phyloP scores from a whole-genome alignment of 805 yeast species.

The Metschnikowia peoriensis region DNA sequence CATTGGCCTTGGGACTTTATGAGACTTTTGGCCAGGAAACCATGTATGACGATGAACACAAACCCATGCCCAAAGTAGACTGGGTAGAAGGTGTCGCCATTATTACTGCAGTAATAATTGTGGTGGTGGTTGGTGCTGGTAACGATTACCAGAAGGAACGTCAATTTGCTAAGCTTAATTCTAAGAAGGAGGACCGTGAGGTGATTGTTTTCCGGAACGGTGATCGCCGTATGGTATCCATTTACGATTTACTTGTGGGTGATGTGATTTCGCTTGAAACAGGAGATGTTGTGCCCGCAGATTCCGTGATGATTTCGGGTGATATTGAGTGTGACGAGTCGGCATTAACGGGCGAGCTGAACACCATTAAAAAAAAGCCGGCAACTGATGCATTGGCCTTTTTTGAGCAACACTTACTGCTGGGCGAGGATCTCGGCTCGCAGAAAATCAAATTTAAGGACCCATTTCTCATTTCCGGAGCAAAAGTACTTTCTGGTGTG shows the following conservation, averaged over 20 bases:
- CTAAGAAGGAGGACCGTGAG: slow-evolving; percentile 81
- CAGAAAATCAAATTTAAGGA: slow-evolving; percentile 51
- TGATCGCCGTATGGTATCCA: slow-evolving; percentile 61
- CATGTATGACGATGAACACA: slow-evolving; percentile 75
- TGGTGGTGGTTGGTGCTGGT: slow-evolving; percentile 90
- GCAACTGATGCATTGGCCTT: slow-evolving; percentile 42
- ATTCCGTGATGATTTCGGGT: slow-evolving; percentile 71
- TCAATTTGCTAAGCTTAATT: slow-evolving; percentile 84
- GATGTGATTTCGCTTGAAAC: slow-evolving; percentile 82
- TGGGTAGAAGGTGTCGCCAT: slow-evolving; percentile 99
- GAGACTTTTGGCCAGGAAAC: slow-evolving; percentile 86
- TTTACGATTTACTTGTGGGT: slow-evolving; percentile 80
- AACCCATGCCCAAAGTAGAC: slow-evolving; percentile 76
- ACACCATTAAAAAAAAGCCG: slow-evolving; percentile 69
- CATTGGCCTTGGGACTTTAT: slow-evolving; percentile 87
- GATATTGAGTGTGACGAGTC: slow-evolving; percentile 88
- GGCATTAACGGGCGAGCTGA: slow-evolving; percentile 91
- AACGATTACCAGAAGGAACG: slow-evolving; percentile 96
- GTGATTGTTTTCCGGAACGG: slow-evolving; percentile 76
- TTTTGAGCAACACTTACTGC: slow-evolving; percentile 26
- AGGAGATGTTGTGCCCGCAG: slow-evolving; percentile 93
- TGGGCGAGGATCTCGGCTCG: slow-evolving; percentile 40
- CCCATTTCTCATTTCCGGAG: slow-evolving; percentile 87
- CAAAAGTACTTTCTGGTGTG: slow-evolving; percentile 81
- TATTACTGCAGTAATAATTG: slow-evolving; percentile 84